Conservation (phyloP, 2,329 filamentous ascomycete species). For the Fusarium sp. region DNA sequence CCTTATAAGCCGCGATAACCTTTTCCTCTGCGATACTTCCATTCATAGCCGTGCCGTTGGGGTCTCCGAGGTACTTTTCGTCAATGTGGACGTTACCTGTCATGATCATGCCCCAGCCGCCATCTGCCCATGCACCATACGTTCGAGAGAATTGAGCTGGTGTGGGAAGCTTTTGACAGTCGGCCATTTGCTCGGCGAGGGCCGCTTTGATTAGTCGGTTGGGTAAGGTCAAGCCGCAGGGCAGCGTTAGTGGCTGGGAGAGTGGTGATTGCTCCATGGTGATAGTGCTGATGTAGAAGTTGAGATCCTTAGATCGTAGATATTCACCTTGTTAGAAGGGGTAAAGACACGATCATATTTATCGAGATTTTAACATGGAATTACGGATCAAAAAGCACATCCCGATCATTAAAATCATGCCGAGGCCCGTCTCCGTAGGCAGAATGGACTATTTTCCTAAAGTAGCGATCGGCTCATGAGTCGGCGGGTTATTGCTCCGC, state of each 20-base stretch:
- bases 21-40: slow-evolving; percentile 34
- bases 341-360: background rate
- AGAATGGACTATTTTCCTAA: slow-evolving; percentile 20
- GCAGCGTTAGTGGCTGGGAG: slow-evolving; percentile 59
- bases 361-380: background rate
- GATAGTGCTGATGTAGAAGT: background rate
- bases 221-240: slow-evolving; percentile 66
- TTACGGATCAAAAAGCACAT: background rate
- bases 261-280: slow-evolving; percentile 29
- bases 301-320: background rate
- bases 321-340: background rate
- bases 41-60: slow-evolving; percentile 52
- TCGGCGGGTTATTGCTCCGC: background rate
- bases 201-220: slow-evolving; percentile 67
- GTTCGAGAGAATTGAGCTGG: slow-evolving; percentile 54
- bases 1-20: slow-evolving; percentile 53
- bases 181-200: slow-evolving; percentile 60
- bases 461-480: background rate
- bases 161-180: slow-evolving; percentile 58
- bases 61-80: slow-evolving; percentile 50
- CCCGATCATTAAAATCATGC: background rate
- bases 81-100: slow-evolving; percentile 64
- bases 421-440: slow-evolving; percentile 1
- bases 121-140: slow-evolving; percentile 66
- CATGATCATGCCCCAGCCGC: slow-evolving; percentile 65